Percentiles rank a stretch among this genome's conserved stretches.
phyloP scores from a whole-genome alignment of 1,139 yeast species.

The Magnusiomyces paraingens region DNA sequence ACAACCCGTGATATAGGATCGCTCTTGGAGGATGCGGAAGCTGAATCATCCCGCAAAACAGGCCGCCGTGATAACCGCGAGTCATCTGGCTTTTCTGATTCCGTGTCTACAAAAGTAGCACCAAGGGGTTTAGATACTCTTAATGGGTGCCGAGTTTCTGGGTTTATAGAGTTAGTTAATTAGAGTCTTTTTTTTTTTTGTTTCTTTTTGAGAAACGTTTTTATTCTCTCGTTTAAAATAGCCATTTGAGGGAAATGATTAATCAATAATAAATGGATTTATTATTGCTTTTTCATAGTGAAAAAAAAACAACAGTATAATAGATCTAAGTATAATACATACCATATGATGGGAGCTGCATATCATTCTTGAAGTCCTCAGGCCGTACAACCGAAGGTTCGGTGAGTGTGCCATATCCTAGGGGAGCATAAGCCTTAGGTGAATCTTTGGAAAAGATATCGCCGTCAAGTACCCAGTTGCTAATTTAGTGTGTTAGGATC shows the following conservation, averaged over 20 bases:
- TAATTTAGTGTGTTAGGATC: neutral
- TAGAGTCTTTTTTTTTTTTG: too few relatives aligned
- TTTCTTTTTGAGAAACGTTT: too few relatives aligned
- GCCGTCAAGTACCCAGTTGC: constrained; percentile 15
- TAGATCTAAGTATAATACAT: constrained; percentile 10
- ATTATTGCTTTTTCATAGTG: neutral
- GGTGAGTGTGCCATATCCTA: constrained; percentile 25
- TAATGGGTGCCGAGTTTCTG: constrained; percentile 22
- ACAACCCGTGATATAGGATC: constrained; percentile 21
- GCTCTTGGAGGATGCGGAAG: neutral
- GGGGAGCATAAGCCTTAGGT: constrained; percentile 30
- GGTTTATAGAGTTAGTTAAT: too few relatives aligned
- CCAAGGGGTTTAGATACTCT: constrained; percentile 24
- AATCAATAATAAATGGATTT: neutral
- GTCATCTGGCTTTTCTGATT: constrained; percentile 23
- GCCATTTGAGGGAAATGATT: neutral
- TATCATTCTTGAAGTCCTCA: constrained; percentile 25
- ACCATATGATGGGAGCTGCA: constrained; percentile 27
- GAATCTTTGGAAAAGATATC: constrained; percentile 26
- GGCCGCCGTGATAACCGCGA: constrained; percentile 19
- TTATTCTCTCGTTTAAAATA: neutral
- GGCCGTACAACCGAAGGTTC: constrained; percentile 22
- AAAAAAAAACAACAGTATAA: neutral
- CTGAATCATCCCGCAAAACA: constrained; percentile 17
- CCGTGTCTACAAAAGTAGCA: constrained; percentile 30